A percentile compares a stretch with the other conserved stretches of the same genome.
Evolutionary conservation across 116 monocot species (phyloP).

Genomic region (Phalaenopsis hybrid): DNA sequence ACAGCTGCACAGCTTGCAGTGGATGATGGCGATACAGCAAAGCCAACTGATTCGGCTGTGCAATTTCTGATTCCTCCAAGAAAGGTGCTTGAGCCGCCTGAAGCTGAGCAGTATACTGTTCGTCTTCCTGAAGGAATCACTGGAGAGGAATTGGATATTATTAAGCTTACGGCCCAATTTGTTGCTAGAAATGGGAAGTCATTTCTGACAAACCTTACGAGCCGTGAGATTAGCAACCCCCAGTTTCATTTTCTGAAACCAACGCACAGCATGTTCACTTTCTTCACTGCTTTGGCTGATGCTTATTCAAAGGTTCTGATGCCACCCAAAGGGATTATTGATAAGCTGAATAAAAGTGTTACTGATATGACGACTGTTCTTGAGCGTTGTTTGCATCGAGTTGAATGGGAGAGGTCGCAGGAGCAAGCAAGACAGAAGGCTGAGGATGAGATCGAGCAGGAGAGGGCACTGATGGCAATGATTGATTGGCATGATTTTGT

Average conservation of each 20-base stretch:
- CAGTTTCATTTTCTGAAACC: constrained; percentile 91
- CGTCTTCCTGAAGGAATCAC: constrained; percentile 88
- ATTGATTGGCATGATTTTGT: constrained; percentile 99
- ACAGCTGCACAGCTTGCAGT: neutral
- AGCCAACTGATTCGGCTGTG: constrained; percentile 12
- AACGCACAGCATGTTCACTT: constrained; percentile 94
- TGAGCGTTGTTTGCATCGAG: constrained; percentile 81
- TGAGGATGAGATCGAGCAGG: constrained; percentile 96
- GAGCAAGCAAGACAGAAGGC: constrained; percentile 94
- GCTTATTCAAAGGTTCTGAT: constrained; percentile 91
- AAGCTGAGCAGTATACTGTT: constrained; percentile 82
- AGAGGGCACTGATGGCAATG: constrained; percentile 92
- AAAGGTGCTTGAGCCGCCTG: constrained; percentile 75
- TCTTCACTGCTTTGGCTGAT: constrained; percentile 84
- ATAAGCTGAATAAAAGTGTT: constrained; percentile 47
- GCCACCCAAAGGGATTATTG: constrained; percentile 58
- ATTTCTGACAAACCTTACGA: constrained; percentile 57
- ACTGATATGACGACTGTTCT: constrained; percentile 59
- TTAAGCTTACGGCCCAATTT: constrained; percentile 94
- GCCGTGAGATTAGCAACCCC: constrained; percentile 59
- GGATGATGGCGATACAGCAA: neutral
- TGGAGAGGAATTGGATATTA: constrained; percentile 90
- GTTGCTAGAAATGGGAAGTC: constrained; percentile 81
- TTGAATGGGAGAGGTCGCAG: constrained; percentile 97
- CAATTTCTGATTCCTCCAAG: constrained; percentile 45